These are phyloP conservation scores for Hanseniaspora pseudoguilliermondii DNA, from an alignment of 805 yeast genomes.

Conservation along the genomic window DNA sequence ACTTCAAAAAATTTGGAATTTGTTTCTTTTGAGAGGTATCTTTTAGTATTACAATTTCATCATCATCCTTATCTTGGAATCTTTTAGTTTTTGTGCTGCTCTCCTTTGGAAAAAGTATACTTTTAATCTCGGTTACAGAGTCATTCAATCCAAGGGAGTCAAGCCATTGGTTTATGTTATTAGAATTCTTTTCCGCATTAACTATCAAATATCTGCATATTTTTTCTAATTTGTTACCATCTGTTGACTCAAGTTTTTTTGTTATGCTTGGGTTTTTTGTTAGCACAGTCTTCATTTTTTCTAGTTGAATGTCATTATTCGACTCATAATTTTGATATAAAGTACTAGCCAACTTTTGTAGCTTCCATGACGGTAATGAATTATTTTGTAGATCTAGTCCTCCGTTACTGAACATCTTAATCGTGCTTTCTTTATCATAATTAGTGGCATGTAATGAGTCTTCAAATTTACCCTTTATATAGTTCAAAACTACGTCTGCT, in stretches of 20 bases:
- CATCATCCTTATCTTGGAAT: not conserved
- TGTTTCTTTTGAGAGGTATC: not conserved
- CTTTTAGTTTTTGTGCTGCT: not conserved
- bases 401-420: not conserved
- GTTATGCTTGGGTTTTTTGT: not conserved
- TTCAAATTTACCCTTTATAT: not conserved
- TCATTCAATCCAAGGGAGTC: slow-evolving; percentile 1
- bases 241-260: not conserved
- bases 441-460: not conserved
- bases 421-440: not conserved
- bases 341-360: not conserved
- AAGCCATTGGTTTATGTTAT: not conserved
- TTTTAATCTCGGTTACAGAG: not conserved
- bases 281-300: not conserved
- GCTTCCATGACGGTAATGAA: slow-evolving; percentile 5
- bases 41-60: slow-evolving; percentile 2
- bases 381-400: not conserved
- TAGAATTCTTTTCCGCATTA: not conserved
- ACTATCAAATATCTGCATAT: not conserved
- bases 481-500: not conserved
- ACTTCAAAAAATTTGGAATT: slow-evolving; percentile 2
- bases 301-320: not conserved
- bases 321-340: slow-evolving; percentile 7
- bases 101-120: not conserved
- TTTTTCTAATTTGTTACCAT: not conserved